Evolutionary conservation across 805 yeast genomes (phyloP).

Genomic region (Sugiyamaella chiloensis): DNA sequence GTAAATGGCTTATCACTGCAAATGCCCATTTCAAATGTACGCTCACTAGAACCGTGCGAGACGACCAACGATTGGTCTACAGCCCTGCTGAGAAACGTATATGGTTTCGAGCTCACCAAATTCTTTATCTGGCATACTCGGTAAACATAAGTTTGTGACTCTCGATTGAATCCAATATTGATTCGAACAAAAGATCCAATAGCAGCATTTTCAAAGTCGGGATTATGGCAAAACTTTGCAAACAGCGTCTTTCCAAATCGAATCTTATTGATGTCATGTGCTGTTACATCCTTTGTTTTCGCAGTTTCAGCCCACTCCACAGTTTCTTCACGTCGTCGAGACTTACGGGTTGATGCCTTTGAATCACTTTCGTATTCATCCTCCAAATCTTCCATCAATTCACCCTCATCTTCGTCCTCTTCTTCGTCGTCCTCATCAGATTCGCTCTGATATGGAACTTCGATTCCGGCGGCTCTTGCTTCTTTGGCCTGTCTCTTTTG

Average conservation of each 20-base stretch:
- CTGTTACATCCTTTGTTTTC: slow-evolving; percentile 42
- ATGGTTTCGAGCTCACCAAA: slow-evolving; percentile 48
- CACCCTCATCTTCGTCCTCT: slow-evolving; percentile 43
- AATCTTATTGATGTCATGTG: slow-evolving; percentile 66
- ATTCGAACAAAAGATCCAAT: slow-evolving; percentile 78
- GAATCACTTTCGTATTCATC: slow-evolving; percentile 42
- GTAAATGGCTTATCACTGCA: slow-evolving; percentile 77
- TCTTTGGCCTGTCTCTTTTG: slow-evolving; percentile 65
- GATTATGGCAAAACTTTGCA: slow-evolving; percentile 73
- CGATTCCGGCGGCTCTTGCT: slow-evolving; percentile 16
- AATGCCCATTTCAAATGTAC: slow-evolving; percentile 70
- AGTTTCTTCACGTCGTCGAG: slow-evolving; percentile 37
- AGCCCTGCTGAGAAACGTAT: slow-evolving; percentile 46
- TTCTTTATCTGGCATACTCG: slow-evolving; percentile 80
- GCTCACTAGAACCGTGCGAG: slow-evolving; percentile 75
- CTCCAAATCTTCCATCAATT: slow-evolving; percentile 27
- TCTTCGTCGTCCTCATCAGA: slow-evolving; percentile 25
- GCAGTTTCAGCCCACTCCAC: slow-evolving; percentile 49
- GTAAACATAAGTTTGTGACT: slow-evolving; percentile 63
- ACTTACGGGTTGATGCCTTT: slow-evolving; percentile 26
- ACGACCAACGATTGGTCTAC: slow-evolving; percentile 64
- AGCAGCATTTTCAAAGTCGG: slow-evolving; percentile 68
- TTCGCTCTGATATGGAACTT: slow-evolving; percentile 7
- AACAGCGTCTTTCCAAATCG: slow-evolving; percentile 76
- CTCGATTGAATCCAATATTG: slow-evolving; percentile 68